phyloP scores from a whole-genome alignment of 108 stramenopile species.

The Cyclotella distinguenda region DNA sequence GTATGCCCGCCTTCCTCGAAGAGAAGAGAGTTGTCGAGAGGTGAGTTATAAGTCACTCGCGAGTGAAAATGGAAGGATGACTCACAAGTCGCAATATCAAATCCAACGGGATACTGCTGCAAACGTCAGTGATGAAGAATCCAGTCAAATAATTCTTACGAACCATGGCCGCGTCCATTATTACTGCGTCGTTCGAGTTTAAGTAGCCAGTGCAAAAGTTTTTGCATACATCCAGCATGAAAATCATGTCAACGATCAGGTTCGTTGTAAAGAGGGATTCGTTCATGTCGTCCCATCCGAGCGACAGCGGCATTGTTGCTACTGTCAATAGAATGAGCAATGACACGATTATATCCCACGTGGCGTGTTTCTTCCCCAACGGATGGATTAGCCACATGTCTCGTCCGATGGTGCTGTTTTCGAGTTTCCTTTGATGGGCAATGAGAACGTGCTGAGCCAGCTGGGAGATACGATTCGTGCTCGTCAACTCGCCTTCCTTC shows the following conservation, averaged over 20 bases:
- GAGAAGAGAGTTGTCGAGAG: neutral
- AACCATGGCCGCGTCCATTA: slow-evolving; percentile 48
- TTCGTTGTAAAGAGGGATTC: slow-evolving; percentile 44
- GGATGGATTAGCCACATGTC: slow-evolving; percentile 58
- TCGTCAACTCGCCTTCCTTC: slow-evolving; percentile 7
- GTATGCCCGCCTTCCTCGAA: slow-evolving; percentile 27
- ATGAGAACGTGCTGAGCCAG: slow-evolving; percentile 44
- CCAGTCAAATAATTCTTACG: slow-evolving; percentile 55
- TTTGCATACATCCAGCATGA: slow-evolving; percentile 64
- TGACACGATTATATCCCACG: slow-evolving; percentile 58
- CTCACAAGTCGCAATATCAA: slow-evolving; percentile 41
- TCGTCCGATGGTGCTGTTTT: slow-evolving; percentile 34
- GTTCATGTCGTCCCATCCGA: slow-evolving; percentile 63
- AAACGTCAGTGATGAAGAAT: slow-evolving; percentile 67
- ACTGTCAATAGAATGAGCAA: slow-evolving; percentile 54
- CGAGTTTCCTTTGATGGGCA: slow-evolving; percentile 57
- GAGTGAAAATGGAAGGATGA: neutral
- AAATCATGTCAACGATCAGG: slow-evolving; percentile 56
- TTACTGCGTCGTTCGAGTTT: slow-evolving; percentile 53
- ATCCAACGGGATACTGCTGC: slow-evolving; percentile 52
- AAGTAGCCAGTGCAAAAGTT: slow-evolving; percentile 67
- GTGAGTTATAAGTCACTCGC: neutral
- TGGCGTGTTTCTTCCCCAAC: slow-evolving; percentile 30
- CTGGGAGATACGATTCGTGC: slow-evolving; percentile 47
- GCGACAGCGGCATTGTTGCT: slow-evolving; percentile 51